Conservation (phyloP, 148 eudicot species). For the Cornus controversa region DNA sequence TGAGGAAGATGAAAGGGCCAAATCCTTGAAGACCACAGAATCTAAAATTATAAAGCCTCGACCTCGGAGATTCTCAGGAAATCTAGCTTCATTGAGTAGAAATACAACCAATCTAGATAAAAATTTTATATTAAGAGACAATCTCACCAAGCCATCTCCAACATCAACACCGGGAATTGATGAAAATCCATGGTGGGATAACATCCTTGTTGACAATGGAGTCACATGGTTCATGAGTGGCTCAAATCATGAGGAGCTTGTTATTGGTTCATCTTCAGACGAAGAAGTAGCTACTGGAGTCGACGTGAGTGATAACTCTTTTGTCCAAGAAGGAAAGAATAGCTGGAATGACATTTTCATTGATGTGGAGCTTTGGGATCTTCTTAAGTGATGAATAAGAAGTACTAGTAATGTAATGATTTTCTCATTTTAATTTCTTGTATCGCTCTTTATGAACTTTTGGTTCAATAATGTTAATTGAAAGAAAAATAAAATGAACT, state of each 20-base stretch:
- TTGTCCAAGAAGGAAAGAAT: neutral
- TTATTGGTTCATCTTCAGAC: no score
- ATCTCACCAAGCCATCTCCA: neutral
- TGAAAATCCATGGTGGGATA: slow-evolving; percentile 12
- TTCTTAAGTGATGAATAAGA: no score
- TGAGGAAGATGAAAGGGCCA: neutral
- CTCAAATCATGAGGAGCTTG: neutral
- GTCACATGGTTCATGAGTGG: neutral
- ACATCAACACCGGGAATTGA: neutral
- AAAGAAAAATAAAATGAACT: no score
- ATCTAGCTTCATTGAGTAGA: neutral
- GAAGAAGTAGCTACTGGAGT: neutral
- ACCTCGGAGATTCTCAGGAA: neutral
- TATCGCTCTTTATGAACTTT: no score
- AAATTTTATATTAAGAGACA: no score
- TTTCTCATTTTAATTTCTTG: no score
- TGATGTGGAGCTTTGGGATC: neutral
- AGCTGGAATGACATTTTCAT: neutral
- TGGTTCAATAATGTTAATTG: no score
- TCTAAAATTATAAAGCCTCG: neutral
- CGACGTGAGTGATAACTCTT: neutral
- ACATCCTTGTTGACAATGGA: neutral
- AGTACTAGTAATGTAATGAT: no score
- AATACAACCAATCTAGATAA: neutral
- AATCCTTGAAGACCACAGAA: neutral